Conservation (phyloP, 176 grass and related monocot species). For the Phyllostachys edulis region DNA sequence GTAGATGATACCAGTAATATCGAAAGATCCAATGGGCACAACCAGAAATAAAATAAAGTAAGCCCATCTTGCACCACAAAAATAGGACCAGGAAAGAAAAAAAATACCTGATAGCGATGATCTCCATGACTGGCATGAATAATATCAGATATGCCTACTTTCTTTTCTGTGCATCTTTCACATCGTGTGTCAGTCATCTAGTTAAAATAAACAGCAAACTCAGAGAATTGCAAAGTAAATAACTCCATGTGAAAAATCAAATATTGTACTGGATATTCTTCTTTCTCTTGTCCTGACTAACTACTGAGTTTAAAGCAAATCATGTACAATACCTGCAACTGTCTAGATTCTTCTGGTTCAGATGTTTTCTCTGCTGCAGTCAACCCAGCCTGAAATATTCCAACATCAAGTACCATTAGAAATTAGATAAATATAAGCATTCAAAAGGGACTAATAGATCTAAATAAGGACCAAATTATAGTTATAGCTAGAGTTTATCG, state of each 20-base stretch:
- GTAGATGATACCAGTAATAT: background rate
- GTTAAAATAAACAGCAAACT: slow-evolving; percentile 30
- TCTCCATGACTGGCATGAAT: slow-evolving; percentile 86
- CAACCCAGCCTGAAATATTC: slow-evolving; percentile 66
- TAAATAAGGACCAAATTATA: background rate
- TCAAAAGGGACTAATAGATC: background rate
- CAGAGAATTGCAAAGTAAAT: slow-evolving; percentile 11
- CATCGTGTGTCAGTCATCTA: slow-evolving; percentile 96
- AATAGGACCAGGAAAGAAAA: background rate
- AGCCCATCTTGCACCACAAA: background rate
- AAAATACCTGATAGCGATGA: slow-evolving; percentile 87
- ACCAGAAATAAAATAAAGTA: slow-evolving; percentile 7
- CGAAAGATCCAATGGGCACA: background rate
- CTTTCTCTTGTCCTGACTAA: background rate
- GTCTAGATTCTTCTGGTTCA: slow-evolving; percentile 82
- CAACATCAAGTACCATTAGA: background rate
- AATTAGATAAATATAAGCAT: slow-evolving; percentile 9
- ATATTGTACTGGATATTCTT: slow-evolving; percentile 10
- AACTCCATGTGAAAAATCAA: background rate
- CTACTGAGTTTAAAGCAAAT: slow-evolving; percentile 25
- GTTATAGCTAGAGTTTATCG: background rate
- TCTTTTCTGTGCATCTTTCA: slow-evolving; percentile 72
- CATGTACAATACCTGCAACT: slow-evolving; percentile 57
- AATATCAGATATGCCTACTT: slow-evolving; percentile 75
- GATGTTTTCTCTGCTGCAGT: slow-evolving; percentile 72